Evolutionary conservation across 2,329 filamentous ascomycete species (phyloP).

Genomic region (Nakataea oryzae): DNA sequence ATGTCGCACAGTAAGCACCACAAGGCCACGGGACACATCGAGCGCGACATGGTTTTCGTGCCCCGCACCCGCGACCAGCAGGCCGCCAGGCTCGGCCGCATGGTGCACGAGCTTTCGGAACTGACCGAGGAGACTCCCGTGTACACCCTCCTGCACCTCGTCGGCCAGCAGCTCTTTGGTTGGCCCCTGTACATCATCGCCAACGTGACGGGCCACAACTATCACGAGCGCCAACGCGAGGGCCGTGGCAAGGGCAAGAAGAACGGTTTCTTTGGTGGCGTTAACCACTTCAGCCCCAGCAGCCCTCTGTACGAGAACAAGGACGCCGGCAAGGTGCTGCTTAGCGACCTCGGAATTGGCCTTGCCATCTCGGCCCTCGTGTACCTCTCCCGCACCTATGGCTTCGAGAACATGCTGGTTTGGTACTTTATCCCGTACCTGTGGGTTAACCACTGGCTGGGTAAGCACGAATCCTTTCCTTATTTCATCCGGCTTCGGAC

Average conservation of each 20-base stretch:
- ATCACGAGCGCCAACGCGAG: slow-evolving; percentile 82
- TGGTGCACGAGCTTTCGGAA: slow-evolving; percentile 76
- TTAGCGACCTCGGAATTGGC: slow-evolving; percentile 75
- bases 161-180: slow-evolving; percentile 80
- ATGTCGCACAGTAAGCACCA: slow-evolving; percentile 99
- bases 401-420: slow-evolving; percentile 76
- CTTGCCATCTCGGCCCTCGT: slow-evolving; percentile 53
- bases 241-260: slow-evolving; percentile 87
- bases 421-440: slow-evolving; percentile 96
- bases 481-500: neutral
- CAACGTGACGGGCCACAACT: slow-evolving; percentile 95
- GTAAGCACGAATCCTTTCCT: slow-evolving; percentile 44
- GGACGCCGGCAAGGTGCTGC: slow-evolving; percentile 75
- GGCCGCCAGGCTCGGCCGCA: slow-evolving; percentile 61
- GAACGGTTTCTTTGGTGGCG: slow-evolving; percentile 70
- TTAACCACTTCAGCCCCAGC: slow-evolving; percentile 88
- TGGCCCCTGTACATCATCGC: slow-evolving; percentile 86
- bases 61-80: slow-evolving; percentile 80
- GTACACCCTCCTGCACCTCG: slow-evolving; percentile 60
- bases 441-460: slow-evolving; percentile 98
- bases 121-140: slow-evolving; percentile 92
- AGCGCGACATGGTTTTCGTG: slow-evolving; percentile 98
- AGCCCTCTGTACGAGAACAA: slow-evolving; percentile 88
- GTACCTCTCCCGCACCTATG: slow-evolving; percentile 65
- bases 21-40: slow-evolving; percentile 95